phyloP scores from a whole-genome alignment of 176 grass and related monocot species.

The Oryza glaberrima region DNA sequence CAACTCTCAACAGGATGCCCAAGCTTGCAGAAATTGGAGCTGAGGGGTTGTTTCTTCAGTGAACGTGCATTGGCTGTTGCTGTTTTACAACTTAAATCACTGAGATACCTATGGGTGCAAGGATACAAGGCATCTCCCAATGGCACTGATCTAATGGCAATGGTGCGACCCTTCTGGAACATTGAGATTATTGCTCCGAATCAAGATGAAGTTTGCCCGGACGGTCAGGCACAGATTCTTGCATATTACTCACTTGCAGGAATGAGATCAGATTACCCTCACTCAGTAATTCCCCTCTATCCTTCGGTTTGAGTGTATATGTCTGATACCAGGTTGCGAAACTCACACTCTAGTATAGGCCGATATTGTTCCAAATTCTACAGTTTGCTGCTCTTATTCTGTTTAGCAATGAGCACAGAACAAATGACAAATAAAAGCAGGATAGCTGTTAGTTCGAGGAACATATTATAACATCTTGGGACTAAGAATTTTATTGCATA shows the following conservation, averaged over 20 bases:
- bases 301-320: slow-evolving; percentile 54
- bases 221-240: slow-evolving; percentile 78
- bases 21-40: slow-evolving; percentile 91
- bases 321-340: slow-evolving; percentile 26
- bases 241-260: slow-evolving; percentile 96
- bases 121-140: slow-evolving; percentile 74
- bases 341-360: neutral
- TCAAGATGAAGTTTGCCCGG: slow-evolving; percentile 38
- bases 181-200: slow-evolving; percentile 81
- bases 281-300: slow-evolving; percentile 61
- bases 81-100: slow-evolving; percentile 60
- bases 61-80: slow-evolving; percentile 82
- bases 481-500: slow-evolving; percentile 16
- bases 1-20: slow-evolving; percentile 65
- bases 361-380: slow-evolving; percentile 13
- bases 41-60: slow-evolving; percentile 83
- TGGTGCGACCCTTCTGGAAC: slow-evolving; percentile 94
- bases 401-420: neutral
- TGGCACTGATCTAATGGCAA: slow-evolving; percentile 65
- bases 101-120: slow-evolving; percentile 98
- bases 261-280: slow-evolving; percentile 71
- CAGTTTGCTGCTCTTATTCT: neutral
- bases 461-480: slow-evolving; percentile 1
- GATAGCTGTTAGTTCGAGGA: slow-evolving; percentile 18
- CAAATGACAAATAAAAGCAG: slow-evolving; percentile 35